Conservation (phyloP, 768 basidiomycete genomes). For the Psilocybe subaeruginosa region DNA sequence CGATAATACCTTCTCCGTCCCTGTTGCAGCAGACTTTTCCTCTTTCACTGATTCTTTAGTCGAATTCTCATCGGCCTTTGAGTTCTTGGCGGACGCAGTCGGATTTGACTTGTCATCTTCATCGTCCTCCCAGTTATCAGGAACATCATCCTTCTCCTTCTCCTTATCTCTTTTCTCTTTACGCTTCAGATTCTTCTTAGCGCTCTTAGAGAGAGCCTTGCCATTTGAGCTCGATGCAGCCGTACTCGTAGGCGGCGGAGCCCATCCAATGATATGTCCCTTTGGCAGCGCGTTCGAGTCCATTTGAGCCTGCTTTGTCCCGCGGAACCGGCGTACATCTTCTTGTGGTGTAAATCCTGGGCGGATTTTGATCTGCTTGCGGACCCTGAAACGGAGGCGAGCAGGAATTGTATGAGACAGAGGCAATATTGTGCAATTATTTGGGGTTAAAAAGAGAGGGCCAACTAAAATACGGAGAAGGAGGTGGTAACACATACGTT, state of each 20-base stretch:
- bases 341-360: slow-evolving; percentile 96
- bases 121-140: slow-evolving; percentile 81
- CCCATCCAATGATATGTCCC: slow-evolving; percentile 85
- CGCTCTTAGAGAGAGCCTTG: slow-evolving; percentile 73
- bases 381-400: slow-evolving; percentile 53
- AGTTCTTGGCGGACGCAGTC: slow-evolving; percentile 24
- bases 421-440: neutral
- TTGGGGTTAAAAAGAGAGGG: slow-evolving; percentile 15
- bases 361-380: slow-evolving; percentile 87
- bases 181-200: slow-evolving; percentile 80
- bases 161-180: slow-evolving; percentile 69
- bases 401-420: slow-evolving; percentile 2
- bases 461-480: slow-evolving; percentile 2
- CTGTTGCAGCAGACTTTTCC: slow-evolving; percentile 13
- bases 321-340: slow-evolving; percentile 86
- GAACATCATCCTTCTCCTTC: slow-evolving; percentile 52
- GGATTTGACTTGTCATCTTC: slow-evolving; percentile 43
- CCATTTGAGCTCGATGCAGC: slow-evolving; percentile 32
- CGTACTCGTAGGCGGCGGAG: slow-evolving; percentile 55
- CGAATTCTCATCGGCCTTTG: slow-evolving; percentile 25
- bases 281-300: slow-evolving; percentile 68
- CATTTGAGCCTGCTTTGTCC: slow-evolving; percentile 73
- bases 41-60: slow-evolving; percentile 16
- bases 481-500: slow-evolving; percentile 56
- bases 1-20: slow-evolving; percentile 1